Conservation (phyloP, 257 asterid species). For the Solanum microdontum region DNA sequence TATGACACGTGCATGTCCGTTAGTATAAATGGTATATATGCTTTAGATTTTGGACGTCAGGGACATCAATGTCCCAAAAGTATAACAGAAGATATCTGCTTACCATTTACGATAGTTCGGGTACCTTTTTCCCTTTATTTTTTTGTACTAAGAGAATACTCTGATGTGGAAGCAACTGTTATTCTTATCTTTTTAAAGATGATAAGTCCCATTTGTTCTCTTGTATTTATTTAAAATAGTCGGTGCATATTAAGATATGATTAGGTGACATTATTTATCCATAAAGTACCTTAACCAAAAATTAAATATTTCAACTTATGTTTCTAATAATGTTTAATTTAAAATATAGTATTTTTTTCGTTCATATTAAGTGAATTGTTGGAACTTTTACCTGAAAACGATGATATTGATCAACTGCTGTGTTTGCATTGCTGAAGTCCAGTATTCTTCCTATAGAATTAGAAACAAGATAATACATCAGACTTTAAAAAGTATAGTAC, state of each 20-base stretch:
- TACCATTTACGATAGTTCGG: no score
- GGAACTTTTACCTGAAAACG: constrained; percentile 50
- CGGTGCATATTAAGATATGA: background rate
- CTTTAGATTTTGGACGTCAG: no score
- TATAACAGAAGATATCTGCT: no score
- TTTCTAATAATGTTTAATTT: background rate
- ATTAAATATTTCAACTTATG: background rate
- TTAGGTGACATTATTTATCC: background rate
- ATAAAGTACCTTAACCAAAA: background rate
- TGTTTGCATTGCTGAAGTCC: constrained; percentile 80
- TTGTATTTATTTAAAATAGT: background rate
- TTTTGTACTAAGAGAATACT: background rate
- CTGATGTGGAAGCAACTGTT: constrained; percentile 8
- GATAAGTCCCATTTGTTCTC: background rate
- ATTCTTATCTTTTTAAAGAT: constrained; percentile 1
- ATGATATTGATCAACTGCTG: constrained; percentile 82
- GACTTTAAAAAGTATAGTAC: background rate
- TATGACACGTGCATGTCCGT: no score
- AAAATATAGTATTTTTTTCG: background rate
- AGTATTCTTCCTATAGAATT: constrained; percentile 40
- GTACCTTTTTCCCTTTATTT: background rate
- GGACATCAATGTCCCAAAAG: no score
- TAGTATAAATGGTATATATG: no score
- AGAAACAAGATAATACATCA: background rate
- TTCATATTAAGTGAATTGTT: background rate